phyloP scores from a whole-genome alignment of 2,329 filamentous ascomycete species.

The Elsinoe fawcettii region DNA sequence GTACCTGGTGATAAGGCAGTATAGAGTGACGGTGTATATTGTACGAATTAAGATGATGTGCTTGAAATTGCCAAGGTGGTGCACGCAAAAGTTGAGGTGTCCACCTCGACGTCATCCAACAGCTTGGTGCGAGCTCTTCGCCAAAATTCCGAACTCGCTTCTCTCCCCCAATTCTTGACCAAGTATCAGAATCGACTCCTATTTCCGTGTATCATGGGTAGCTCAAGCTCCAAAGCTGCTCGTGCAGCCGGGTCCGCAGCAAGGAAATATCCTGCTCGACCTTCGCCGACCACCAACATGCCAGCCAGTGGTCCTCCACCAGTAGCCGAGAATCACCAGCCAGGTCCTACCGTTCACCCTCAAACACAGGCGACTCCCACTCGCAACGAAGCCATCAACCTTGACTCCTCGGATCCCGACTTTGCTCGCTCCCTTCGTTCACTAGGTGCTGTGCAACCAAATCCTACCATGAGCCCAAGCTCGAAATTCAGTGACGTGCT shows the following conservation, averaged over 20 bases:
- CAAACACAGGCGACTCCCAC: constrained; percentile 32
- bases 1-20: too few species aligned
- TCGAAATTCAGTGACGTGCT: constrained; percentile 42
- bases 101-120: too few species aligned
- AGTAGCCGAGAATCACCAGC: constrained; percentile 25
- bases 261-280: constrained; percentile 49
- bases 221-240: constrained; percentile 50
- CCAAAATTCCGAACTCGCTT: too few species aligned
- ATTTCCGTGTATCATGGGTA: constrained; percentile 41
- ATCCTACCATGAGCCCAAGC: constrained; percentile 48
- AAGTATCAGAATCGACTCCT: not conserved
- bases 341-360: constrained; percentile 37
- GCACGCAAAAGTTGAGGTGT: not conserved
- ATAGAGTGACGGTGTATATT: too few species aligned
- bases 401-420: constrained; percentile 54
- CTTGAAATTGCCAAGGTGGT: too few species aligned
- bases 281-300: constrained; percentile 25
- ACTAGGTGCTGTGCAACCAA: constrained; percentile 52
- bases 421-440: constrained; percentile 74
- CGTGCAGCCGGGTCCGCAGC: constrained; percentile 43
- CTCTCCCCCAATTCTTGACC: not conserved
- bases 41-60: too few species aligned
- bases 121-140: too few species aligned
- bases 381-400: constrained; percentile 45
- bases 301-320: constrained; percentile 22